phyloP scores from a whole-genome alignment of 345 rosid species.

The Rhizophora mangle region DNA sequence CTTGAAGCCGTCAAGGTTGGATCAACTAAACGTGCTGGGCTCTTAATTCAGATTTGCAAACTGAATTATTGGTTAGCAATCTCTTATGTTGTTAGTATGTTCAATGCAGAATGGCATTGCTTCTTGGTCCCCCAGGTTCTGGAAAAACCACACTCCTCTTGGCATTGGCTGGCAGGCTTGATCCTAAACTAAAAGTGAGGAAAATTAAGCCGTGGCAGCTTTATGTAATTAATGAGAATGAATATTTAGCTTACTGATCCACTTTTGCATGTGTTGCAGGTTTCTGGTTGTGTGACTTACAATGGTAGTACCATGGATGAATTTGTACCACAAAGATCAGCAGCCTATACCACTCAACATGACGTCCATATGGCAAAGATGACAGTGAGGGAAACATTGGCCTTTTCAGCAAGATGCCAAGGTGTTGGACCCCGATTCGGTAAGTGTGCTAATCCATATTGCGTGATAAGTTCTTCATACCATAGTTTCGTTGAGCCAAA shows the following conservation, averaged over 20 bases:
- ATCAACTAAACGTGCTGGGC: too few species aligned
- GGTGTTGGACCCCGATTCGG: slow-evolving; percentile 59
- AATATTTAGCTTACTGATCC: too few species aligned
- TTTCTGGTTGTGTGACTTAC: slow-evolving; percentile 51
- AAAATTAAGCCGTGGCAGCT: not conserved
- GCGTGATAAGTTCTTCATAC: not conserved
- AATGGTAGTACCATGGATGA: slow-evolving; percentile 49
- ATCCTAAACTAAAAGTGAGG: slow-evolving; percentile 43
- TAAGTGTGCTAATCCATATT: slow-evolving; percentile 6
- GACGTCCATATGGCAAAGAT: slow-evolving; percentile 54
- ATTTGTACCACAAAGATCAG: slow-evolving; percentile 61
- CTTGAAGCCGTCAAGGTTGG: slow-evolving; percentile 61
- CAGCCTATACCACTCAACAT: slow-evolving; percentile 62
- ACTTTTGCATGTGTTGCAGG: slow-evolving; percentile 21
- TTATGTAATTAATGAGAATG: not conserved
- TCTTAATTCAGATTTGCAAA: too few species aligned
- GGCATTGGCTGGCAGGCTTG: slow-evolving; percentile 77
- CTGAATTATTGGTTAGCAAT: too few species aligned
- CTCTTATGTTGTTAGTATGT: not conserved
- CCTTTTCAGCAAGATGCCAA: slow-evolving; percentile 72
- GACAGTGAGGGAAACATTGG: slow-evolving; percentile 75
- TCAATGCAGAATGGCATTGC: slow-evolving; percentile 56
- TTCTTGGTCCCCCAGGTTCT: slow-evolving; percentile 74
- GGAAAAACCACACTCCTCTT: slow-evolving; percentile 71
- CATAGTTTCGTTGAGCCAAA: not conserved